These are phyloP conservation scores for Pichia deserticola DNA, from an alignment of 805 yeast genomes.

Conservation along the genomic window DNA sequence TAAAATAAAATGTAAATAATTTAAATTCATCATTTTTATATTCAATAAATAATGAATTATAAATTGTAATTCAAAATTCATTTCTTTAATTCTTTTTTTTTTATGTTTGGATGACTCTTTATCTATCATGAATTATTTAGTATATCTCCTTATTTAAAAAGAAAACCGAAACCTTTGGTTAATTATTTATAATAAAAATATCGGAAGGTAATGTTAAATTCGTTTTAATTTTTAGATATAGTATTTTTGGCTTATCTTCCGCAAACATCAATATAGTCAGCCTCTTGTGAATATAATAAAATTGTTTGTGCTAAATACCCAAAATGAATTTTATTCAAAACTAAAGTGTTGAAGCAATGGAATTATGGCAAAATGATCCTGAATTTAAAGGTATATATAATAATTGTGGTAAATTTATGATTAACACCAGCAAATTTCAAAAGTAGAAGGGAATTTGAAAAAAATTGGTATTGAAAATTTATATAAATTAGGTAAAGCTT, in stretches of 20 bases:
- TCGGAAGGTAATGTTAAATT: background rate
- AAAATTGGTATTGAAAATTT: slow-evolving; percentile 30
- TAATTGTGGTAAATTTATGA: slow-evolving; percentile 36
- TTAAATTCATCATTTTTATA: slow-evolving; percentile 28
- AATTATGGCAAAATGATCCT: slow-evolving; percentile 32
- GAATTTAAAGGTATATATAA: slow-evolving; percentile 28
- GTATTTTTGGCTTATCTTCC: slow-evolving; percentile 41
- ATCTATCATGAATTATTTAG: too few species aligned
- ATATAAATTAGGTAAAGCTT: slow-evolving; percentile 21
- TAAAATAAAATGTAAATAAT: slow-evolving; percentile 21
- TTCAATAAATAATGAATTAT: slow-evolving; percentile 12
- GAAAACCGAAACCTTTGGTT: too few species aligned
- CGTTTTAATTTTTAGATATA: slow-evolving; percentile 30
- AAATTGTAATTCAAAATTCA: background rate
- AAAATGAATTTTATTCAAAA: slow-evolving; percentile 34
- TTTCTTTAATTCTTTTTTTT: background rate
- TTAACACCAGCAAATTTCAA: slow-evolving; percentile 29
- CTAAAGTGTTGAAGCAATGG: slow-evolving; percentile 39
- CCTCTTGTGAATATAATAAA: slow-evolving; percentile 43
- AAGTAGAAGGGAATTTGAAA: slow-evolving; percentile 34
- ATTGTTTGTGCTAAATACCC: slow-evolving; percentile 41
- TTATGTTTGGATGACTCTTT: too few species aligned
- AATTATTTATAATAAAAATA: background rate
- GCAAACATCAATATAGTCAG: slow-evolving; percentile 41
- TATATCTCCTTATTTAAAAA: too few species aligned